Evolutionary conservation across 208 protist genomes (phyloP).

Genomic region (Lotmaria passim): DNA sequence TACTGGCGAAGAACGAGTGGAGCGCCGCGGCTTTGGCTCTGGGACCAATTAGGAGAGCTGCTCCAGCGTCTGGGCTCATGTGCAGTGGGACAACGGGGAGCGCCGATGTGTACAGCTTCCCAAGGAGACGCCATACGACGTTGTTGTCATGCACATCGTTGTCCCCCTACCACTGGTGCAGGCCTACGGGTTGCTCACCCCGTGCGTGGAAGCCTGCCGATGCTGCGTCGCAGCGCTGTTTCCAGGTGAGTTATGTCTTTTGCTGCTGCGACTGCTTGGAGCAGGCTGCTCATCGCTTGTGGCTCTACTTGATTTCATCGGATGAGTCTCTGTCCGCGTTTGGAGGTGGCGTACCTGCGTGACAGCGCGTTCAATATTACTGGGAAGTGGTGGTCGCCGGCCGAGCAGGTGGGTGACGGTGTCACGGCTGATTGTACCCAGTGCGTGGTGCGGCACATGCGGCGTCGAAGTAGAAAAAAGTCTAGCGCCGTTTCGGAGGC

Average conservation of each 20-base stretch:
- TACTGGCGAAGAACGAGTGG: background rate
- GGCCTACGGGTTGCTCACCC: background rate
- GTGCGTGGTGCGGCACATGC: background rate
- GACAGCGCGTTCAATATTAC: background rate
- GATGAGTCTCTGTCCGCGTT: background rate
- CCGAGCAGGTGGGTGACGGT: background rate
- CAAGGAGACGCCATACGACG: background rate
- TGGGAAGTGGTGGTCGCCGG: slow-evolving; percentile 3
- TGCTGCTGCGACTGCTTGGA: background rate
- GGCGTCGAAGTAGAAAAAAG: background rate
- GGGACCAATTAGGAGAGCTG: background rate
- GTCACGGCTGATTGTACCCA: background rate
- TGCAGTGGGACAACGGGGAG: background rate
- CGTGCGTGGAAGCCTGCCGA: background rate
- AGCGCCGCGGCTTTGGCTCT: background rate
- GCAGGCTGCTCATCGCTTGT: background rate
- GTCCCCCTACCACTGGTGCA: background rate
- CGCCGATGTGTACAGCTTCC: background rate
- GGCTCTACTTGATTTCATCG: background rate
- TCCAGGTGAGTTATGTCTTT: background rate
- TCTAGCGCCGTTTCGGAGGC: background rate
- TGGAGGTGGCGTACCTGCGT: background rate
- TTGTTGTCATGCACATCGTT: background rate
- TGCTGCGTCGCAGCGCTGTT: background rate
- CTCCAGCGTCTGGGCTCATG: background rate